Base-by-base conservation (phyloP, 2,329 filamentous ascomycete genomes). In the Aspergillus ibericus region DNA sequence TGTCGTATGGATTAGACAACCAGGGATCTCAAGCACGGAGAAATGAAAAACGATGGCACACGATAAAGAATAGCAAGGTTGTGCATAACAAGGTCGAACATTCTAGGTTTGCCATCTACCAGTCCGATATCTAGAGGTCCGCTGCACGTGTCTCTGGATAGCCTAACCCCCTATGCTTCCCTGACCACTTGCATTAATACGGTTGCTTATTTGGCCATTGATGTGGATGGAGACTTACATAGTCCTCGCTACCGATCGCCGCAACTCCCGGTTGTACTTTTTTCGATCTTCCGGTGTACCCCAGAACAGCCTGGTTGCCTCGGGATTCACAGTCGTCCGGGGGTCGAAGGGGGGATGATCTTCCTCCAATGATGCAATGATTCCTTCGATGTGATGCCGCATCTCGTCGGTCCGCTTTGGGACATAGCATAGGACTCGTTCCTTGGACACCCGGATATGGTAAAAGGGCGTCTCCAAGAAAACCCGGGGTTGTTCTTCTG, bases 331-430 rank as follows among this genome's bases (percentile, higher is more conserved):
- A 32, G 92, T 84, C 10, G 91, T 93, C 47, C 93, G 85, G 0
- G 95, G 95, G 71, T 99, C 95, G 70, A 96, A 98, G 0, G 90
- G 88, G 0, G 93, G 91, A 1, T 86, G 83, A 60, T 96, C 91
- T 56, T 98, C 93, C 70, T 97, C 92, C n/a, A 98, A 81, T 0
- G 88, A 84, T 6, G 84, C 82, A 62, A 97, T 85, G 56, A 98
- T 89, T 4, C 89, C 90, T 56, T 96, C 88, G 44, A 99, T 88
- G 66, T 98, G 93, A 3, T 88, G 86, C 60, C 85, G 86, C 67
- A 93, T 85, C 67, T 96, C 92, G 61, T 96, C 92, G 5, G 81
- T 77, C 49, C 84, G 85, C 18, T 83, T 83, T 0, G 87, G 86
- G 55, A 86, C 87, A 75, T 98, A 98, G 76, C 93, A 97, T 0